These are phyloP conservation scores for Saccharum spontaneum DNA, from an alignment of 176 grass and related monocot genomes.

Conservation along the genomic window DNA sequence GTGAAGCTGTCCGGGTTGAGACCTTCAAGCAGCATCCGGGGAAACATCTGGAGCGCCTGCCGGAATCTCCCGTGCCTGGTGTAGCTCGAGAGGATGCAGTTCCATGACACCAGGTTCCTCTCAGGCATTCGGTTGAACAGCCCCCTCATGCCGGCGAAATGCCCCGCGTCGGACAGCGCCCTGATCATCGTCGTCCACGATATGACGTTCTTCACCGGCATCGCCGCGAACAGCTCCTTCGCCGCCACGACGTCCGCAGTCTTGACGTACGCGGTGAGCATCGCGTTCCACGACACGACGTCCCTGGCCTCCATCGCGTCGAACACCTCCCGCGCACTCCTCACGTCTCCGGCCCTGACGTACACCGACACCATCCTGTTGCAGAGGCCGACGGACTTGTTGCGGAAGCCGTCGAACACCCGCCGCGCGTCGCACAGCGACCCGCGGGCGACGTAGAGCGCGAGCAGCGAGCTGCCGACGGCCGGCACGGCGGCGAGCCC, in stretches of 20 bases:
- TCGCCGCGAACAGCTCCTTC: slow-evolving; percentile 36
- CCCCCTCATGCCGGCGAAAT: slow-evolving; percentile 37
- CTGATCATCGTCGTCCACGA: slow-evolving; percentile 50
- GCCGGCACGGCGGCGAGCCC: slow-evolving; percentile 20
- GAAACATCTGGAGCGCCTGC: slow-evolving; percentile 40
- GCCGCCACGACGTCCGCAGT: neutral
- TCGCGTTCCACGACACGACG: slow-evolving; percentile 52
- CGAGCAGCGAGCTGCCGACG: slow-evolving; percentile 41
- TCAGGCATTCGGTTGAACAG: slow-evolving; percentile 50
- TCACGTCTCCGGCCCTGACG: slow-evolving; percentile 4
- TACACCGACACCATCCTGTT: slow-evolving; percentile 48
- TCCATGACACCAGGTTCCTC: slow-evolving; percentile 60
- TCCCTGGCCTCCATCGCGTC: slow-evolving; percentile 46
- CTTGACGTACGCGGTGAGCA: slow-evolving; percentile 40
- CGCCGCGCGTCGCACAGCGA: slow-evolving; percentile 22
- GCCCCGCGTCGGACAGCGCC: slow-evolving; percentile 17
- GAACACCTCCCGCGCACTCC: slow-evolving; percentile 26
- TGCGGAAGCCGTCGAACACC: slow-evolving; percentile 35
- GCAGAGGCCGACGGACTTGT: slow-evolving; percentile 15
- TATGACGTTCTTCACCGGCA: slow-evolving; percentile 38
- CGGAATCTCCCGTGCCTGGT: slow-evolving; percentile 34
- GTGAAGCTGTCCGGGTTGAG: slow-evolving; percentile 40
- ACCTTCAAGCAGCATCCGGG: slow-evolving; percentile 39
- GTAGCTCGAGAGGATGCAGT: slow-evolving; percentile 55
- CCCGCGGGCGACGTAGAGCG: slow-evolving; percentile 31